Evolutionary conservation across 768 basidiomycete species (phyloP), one percentile per base, ranked within the genome.

Genomic region (Tricholoma furcatifolium): DNA sequence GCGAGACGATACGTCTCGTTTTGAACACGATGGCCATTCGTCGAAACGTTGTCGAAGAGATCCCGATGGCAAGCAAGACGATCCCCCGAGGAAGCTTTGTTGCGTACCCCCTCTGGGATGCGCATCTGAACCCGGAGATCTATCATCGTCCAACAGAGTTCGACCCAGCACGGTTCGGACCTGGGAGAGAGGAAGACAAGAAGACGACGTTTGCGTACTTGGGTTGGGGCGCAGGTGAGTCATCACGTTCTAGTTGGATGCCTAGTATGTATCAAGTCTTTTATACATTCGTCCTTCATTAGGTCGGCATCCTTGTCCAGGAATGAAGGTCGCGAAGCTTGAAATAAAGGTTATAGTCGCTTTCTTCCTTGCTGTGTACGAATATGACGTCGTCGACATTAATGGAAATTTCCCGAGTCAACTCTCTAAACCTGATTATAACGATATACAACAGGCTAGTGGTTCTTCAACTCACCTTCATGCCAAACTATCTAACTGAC

Each of bases 141-240:
- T 74, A 75, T 53, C 44, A 68, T 35, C 50, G 69, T 23, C 73
- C 73, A 1, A 21, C 51, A n/a, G 54, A 55, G 11, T 75, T 71
- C 43, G 72, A 74, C 57, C 74, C 73, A 1, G 58, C 50, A 1
- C 57, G 74, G 27, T 74, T 61, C 32, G 44, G 43, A 0, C 51
- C 60, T n/a, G 68, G 64, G 1, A 49, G 68, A 21, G 67, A 72
- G 38, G 73, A 75, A 27, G 71, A 72, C 46, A 69, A 64, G 59
- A 68, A 67, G 18, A 64, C 49, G 5, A 35, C 62, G 0, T 69
- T 66, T 47, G 60, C 64, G 6, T 76, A 58, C 51, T 47, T 75
- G 10, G 74, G 68, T 3, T 75, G 73, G 72, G 74, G 74, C 18
- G 70, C 65, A 39, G 74, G 73, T 71, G 45, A 49, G 64, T 56